Evolutionary conservation across 208 protist genomes (phyloP).

Genomic region (Phytomonas sp.): DNA sequence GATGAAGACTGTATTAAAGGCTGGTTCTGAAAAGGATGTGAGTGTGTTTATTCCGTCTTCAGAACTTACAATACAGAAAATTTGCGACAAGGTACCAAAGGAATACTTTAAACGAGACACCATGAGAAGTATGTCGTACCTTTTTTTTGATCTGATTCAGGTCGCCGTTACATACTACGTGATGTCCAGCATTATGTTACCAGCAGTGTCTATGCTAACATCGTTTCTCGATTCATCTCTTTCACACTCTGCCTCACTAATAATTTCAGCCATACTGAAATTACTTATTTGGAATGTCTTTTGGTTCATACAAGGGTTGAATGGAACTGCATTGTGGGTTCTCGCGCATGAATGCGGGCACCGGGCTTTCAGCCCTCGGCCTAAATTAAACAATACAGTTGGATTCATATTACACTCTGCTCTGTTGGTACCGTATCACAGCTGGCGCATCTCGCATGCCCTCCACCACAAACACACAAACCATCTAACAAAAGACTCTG

Average conservation of each 20-base stretch:
- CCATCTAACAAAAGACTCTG: constrained; percentile 87
- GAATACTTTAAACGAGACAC: constrained; percentile 66
- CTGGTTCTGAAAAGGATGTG: constrained; percentile 50
- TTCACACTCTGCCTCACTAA: neutral
- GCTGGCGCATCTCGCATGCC: constrained; percentile 89
- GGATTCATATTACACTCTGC: constrained; percentile 84
- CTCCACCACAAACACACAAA: constrained; percentile 94
- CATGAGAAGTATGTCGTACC: constrained; percentile 34
- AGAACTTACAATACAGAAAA: constrained; percentile 57
- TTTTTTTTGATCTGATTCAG: constrained; percentile 58
- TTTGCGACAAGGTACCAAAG: constrained; percentile 64
- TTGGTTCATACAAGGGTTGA: constrained; percentile 83
- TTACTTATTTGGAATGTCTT: constrained; percentile 52
- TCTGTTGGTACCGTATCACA: constrained; percentile 89
- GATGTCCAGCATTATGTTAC: constrained; percentile 45
- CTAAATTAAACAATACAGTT: constrained; percentile 79
- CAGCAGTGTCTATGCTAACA: constrained; percentile 23
- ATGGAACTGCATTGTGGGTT: constrained; percentile 88
- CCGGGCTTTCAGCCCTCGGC: constrained; percentile 77
- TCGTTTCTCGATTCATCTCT: constrained; percentile 12
- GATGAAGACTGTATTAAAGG: constrained; percentile 49
- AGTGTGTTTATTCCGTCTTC: constrained; percentile 55
- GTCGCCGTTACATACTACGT: constrained; percentile 32
- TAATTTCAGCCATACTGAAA: constrained; percentile 13
- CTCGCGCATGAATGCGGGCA: constrained; percentile 94